Conservation (phyloP, 1,284 basidiomycete species). For the Rhodotorula glutinis region DNA sequence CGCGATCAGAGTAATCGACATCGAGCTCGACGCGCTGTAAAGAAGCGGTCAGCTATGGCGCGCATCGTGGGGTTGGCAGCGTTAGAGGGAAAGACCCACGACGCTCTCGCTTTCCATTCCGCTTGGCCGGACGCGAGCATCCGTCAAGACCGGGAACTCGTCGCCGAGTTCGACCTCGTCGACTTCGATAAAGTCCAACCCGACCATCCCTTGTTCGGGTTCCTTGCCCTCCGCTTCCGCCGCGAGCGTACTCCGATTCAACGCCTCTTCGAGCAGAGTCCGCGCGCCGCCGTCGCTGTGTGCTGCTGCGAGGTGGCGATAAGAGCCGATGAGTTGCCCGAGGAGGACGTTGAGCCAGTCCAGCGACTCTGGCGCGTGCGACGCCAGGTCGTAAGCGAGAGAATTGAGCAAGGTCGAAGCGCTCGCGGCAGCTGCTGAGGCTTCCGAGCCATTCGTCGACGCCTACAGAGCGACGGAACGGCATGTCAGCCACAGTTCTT, state of each 20-base stretch:
- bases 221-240: slow-evolving; percentile 8
- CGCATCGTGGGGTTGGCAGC: too few species aligned
- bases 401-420: slow-evolving; percentile 51
- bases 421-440: slow-evolving; percentile 45
- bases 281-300: slow-evolving; percentile 37
- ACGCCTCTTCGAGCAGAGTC: slow-evolving; percentile 39
- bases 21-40: slow-evolving; percentile 56
- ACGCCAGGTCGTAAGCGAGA: slow-evolving; percentile 55
- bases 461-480: slow-evolving; percentile 1
- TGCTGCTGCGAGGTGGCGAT: slow-evolving; percentile 41
- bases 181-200: slow-evolving; percentile 50
- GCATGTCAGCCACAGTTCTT: neutral
- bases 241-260: slow-evolving; percentile 31
- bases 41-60: neutral
- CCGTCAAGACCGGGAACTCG: slow-evolving; percentile 50
- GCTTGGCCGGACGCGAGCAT: slow-evolving; percentile 56
- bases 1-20: slow-evolving; percentile 56
- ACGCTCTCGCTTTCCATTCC: slow-evolving; percentile 54
- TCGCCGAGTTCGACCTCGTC: slow-evolving; percentile 56
- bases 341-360: slow-evolving; percentile 60
- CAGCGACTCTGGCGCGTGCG: slow-evolving; percentile 54
- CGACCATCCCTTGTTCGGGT: slow-evolving; percentile 30
- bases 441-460: slow-evolving; percentile 40
- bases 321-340: slow-evolving; percentile 53
- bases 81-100: slow-evolving; percentile 49